Base-by-base conservation (phyloP, 257 asterid species). In the Solanum arcanum region DNA sequence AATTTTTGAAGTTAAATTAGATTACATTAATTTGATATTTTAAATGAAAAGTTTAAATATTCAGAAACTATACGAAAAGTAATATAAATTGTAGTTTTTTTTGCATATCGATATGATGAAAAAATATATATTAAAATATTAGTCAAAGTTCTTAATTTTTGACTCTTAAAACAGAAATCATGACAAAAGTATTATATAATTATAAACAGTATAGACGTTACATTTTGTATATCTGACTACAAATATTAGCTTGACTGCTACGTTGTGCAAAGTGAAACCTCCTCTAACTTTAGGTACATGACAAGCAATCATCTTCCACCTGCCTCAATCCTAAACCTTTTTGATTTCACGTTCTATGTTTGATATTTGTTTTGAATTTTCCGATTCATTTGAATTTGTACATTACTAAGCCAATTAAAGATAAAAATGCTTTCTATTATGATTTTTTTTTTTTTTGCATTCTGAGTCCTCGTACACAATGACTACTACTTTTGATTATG, bases 211-310 rank as follows among this genome's bases (percentile, higher is more conserved):
- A 18, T 47, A 80, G 27, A 80, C 44, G 66, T 49, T 31, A 31
- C 85, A 18, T 70, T 68, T 69, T 47, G 29, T 31, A 29, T 46
- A 25, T 78, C 16, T 49, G 68, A 80, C 85, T 69, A 80, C 18
- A 47, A 49, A 49, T 41, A 29, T 81, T 81, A 81, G 20, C 85
- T 81, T 81, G 85, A 49, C 70, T 81, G 70, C 29, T 81, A 81
- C 85, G 85, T 31, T 81, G 70, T 29, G 70, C 85, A 49, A 81
- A 81, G 46, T 49, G 85, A 81, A 81, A 29, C 46, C 85, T 49
- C 85, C 8, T 81, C 70, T 1, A 49, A 81, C 85, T 49, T 81
- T 81, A 81, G 70, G 69, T 81, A 49, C 18, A 29, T 29, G 2
- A 49, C 31, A 49, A 81, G 70, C 85, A 18, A 49, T 29, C 85